Percentiles rank a stretch among this genome's conserved stretches.
phyloP scores from a whole-genome alignment of 148 eudicot species.

The Chenopodium berlandieri region DNA sequence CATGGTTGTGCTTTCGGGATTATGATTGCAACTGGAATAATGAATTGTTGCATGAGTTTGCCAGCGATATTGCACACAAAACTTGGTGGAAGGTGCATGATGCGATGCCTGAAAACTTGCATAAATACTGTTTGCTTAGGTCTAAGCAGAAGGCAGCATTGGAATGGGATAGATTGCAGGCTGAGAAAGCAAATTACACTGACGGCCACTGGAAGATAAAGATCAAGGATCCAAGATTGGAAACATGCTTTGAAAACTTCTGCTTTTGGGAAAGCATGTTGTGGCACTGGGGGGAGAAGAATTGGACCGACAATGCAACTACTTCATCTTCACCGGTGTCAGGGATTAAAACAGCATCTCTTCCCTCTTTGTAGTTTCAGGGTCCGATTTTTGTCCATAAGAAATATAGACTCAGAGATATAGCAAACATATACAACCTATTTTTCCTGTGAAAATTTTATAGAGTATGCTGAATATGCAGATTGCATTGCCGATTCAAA shows the following conservation, averaged over 20 bases:
- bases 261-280: constrained; percentile 97
- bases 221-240: constrained; percentile 60
- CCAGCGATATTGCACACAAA: constrained; percentile 76
- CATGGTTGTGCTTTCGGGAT: constrained; percentile 90
- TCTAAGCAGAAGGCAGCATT: constrained; percentile 81
- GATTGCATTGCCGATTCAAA: neutral
- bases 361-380: constrained; percentile 37
- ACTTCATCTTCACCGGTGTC: constrained; percentile 35
- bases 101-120: constrained; percentile 78
- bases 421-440: constrained; percentile 17
- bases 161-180: constrained; percentile 82
- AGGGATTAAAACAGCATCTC: constrained; percentile 33
- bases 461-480: neutral
- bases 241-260: constrained; percentile 69
- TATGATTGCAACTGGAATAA: constrained; percentile 95
- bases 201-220: constrained; percentile 79
- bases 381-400: neutral
- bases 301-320: constrained; percentile 81
- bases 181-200: constrained; percentile 67
- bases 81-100: constrained; percentile 97
- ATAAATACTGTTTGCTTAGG: constrained; percentile 66
- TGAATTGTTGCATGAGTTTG: constrained; percentile 69
- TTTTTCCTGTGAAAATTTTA: neutral
- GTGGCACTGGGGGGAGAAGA: constrained; percentile 97
- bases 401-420: constrained; percentile 14